These are phyloP conservation scores for Boeremia exigua DNA, from an alignment of 2,329 filamentous ascomycete genomes.

Conservation along the genomic window DNA sequence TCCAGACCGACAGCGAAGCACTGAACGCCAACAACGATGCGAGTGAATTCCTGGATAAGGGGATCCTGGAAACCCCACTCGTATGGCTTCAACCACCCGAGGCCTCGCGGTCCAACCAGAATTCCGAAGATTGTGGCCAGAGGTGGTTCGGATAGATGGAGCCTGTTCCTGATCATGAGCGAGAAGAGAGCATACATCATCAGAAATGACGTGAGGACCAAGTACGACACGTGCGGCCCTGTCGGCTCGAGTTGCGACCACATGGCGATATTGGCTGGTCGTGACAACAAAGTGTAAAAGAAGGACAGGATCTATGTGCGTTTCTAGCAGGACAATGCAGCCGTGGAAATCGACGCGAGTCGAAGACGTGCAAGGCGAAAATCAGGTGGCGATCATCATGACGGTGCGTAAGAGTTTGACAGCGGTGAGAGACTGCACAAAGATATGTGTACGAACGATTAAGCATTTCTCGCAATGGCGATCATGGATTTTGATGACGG, in stretches of 20 bases:
- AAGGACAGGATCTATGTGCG: not conserved
- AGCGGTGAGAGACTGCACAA: not conserved
- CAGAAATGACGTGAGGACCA: constrained; percentile 54
- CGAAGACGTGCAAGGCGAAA: not conserved
- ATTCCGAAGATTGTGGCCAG: constrained; percentile 56
- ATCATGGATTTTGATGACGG: constrained; percentile 21
- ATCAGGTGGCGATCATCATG: constrained; percentile 10
- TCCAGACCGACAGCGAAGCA: constrained; percentile 49
- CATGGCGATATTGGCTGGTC: not conserved
- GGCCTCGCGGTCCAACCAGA: constrained; percentile 50
- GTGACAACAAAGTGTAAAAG: not conserved
- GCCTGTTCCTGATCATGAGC: constrained; percentile 54
- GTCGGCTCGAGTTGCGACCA: constrained; percentile 57
- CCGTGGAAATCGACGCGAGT: not conserved
- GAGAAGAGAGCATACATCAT: constrained; percentile 56
- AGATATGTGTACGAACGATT: not conserved
- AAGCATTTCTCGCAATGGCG: constrained; percentile 5
- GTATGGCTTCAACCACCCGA: constrained; percentile 49
- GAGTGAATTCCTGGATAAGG: constrained; percentile 50
- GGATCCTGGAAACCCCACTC: constrained; percentile 53
- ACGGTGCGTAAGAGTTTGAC: not conserved
- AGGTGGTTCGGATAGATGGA: constrained; percentile 58
- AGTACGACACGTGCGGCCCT: constrained; percentile 54
- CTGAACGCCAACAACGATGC: constrained; percentile 55
- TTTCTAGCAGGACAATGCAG: not conserved